Base-by-base conservation (phyloP, 495 filamentous ascomycete species). In the Amniculicola lignicola region DNA sequence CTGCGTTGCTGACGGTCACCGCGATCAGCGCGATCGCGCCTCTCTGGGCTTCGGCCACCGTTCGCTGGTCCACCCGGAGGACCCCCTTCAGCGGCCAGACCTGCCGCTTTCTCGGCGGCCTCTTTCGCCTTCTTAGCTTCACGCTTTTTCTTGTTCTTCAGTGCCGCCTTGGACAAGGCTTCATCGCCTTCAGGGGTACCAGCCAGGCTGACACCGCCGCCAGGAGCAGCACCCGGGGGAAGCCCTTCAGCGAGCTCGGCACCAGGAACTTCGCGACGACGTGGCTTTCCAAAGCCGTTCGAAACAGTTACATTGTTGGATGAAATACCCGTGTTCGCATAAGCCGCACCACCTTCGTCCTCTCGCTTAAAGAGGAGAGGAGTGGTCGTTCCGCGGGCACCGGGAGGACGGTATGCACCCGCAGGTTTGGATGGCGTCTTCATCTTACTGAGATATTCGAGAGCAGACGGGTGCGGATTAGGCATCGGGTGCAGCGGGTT, bases 61-160 rank as follows among this genome's bases (percentile, higher is more conserved):
- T 39, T 57, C 54, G 55, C 46, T 36, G 38, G 54, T 62, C 42
- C 66, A 15, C 23, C 27, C 18, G 36, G 50, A 16, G 56, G 65
- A 19, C 38, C 54, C 10, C 54, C 61, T 9, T 65, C 67, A 9
- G 58, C 63, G 25, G 66, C 65, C 31, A 74, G 44, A 23, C 69
- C 72, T 28, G 64, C 62, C 4, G 70, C 70, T 58, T 81, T 83
- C 18, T 77, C 77, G 11, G 78, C 87, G 4, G 78, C 79, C 23
- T 91, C 88, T 69, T 90, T 93, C 23, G 82, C 82, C 72, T 96
- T 97, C 78, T 94, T 96, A 48, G 90, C 91, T 67, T 95, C 90
- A 29, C 92, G 80, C 80, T 98, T 98, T 81, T 96, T 97, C 83
- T 96, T 96, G 75, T 97, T 98, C 77, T 96, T 95, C 46, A 91